Base-by-base conservation (phyloP, 2,329 filamentous ascomycete species). In the Aspergillus tanneri region DNA sequence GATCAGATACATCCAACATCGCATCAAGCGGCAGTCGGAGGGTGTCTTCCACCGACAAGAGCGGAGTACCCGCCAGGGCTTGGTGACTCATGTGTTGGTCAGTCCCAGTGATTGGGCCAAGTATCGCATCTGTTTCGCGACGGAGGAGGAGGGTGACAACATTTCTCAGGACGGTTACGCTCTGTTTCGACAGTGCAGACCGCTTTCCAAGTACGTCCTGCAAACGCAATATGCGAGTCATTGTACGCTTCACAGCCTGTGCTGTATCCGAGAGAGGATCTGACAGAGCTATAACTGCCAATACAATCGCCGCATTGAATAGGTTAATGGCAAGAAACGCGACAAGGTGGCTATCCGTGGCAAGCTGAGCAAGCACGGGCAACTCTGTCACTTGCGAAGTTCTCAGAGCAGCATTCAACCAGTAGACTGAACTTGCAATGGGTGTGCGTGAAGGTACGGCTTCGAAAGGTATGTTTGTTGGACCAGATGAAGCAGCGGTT, bases 281-380 rank as follows among this genome's bases (percentile, higher is more conserved):
- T 2, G 71, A 71, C 2, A 75, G 59, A 2, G 73, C 71, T 30
- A 71, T 61, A 1, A 75, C 64, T 19, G 70, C 67, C 43, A 76
- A 61, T 10, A 75, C 72, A 21, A 75, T 68, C 5, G 72, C 69
- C 1, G 72, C 69, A 39, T 73, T 73, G 61, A 75, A 75, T 9
- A 75, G 50, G 45, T 75, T 75, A 52, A 75, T 73, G 2, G 69
- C 73, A 14, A 75, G 56, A 46, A 75, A 75, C 5, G 72, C 68
- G 5, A 72, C 69, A 4, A 73, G 60, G 50, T 76, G 72, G n/a
- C 67, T 74, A 12, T 72, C 67, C 0, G 64, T 69, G 4, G 72
- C 71, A 5, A 69, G 55, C 30, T 69, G 64, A 14, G 66, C 63
- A 4, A 75, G 64, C 1, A 52, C 49, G 0, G 58, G 58, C 22